Conservation (phyloP, 306 rosid species). For the Gillenia trifoliata region DNA sequence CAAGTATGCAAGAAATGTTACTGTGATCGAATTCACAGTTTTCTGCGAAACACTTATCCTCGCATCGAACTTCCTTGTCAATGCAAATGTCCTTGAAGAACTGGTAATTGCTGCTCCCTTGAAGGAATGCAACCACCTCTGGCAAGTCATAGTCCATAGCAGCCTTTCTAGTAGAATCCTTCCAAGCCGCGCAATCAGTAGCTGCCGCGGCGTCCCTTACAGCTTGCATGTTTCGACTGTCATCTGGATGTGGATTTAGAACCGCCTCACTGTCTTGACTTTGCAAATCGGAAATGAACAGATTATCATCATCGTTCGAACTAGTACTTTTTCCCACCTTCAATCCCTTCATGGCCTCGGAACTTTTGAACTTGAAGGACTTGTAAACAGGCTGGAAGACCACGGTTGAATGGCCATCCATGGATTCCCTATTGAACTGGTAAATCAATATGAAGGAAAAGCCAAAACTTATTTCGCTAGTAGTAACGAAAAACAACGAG, state of each 20-base stretch:
- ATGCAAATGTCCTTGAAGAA: slow-evolving; percentile 53
- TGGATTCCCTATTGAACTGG: slow-evolving; percentile 10
- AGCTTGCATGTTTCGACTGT: not conserved
- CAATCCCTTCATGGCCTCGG: slow-evolving; percentile 9
- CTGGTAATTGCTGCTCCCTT: slow-evolving; percentile 53
- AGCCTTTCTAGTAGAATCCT: slow-evolving; percentile 12
- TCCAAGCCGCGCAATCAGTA: not conserved
- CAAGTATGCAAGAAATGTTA: slow-evolving; percentile 14
- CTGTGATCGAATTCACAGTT: slow-evolving; percentile 28
- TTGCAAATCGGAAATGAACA: not conserved
- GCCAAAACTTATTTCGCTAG: not conserved
- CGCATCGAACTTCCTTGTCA: slow-evolving; percentile 25
- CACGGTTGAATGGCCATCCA: slow-evolving; percentile 23
- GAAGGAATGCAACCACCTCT: slow-evolving; percentile 71
- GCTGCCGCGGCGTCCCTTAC: not conserved
- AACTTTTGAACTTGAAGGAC: slow-evolving; percentile 31
- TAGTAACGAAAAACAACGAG: not conserved
- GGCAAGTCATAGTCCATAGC: slow-evolving; percentile 47
- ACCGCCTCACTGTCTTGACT: not conserved
- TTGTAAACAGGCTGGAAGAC: slow-evolving; percentile 17
- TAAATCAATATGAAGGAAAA: not conserved
- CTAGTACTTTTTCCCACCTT: not conserved
- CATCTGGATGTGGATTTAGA: slow-evolving; percentile 6
- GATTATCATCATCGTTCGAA: not conserved
- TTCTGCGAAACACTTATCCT: slow-evolving; percentile 17